Evolutionary conservation across 306 rosid genomes (phyloP).

Genomic region (Styphnolobium japonicum): DNA sequence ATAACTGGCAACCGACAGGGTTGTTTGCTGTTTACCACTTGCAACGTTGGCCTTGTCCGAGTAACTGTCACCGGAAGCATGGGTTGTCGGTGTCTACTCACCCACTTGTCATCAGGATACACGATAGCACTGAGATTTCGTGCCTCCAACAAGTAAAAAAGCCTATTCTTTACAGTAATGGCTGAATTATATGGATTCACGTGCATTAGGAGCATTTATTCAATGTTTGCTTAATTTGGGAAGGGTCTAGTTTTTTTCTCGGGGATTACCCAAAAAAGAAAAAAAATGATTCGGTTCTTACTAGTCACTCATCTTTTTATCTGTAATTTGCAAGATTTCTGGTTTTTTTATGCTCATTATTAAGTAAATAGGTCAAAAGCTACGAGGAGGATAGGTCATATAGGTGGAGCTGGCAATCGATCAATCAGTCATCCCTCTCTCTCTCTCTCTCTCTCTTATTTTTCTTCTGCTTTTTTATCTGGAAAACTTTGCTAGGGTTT

Average conservation of each 20-base stretch:
- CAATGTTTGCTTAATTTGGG: constrained; percentile 51
- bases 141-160: constrained; percentile 11
- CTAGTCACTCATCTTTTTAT: background rate
- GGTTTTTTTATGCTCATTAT: background rate
- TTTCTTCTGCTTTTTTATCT: background rate
- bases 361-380: background rate
- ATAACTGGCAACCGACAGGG: constrained; percentile 72
- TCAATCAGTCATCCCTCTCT: background rate
- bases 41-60: background rate
- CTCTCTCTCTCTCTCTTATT: background rate
- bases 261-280: constrained; percentile 59
- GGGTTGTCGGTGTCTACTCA: constrained; percentile 48
- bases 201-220: constrained; percentile 41
- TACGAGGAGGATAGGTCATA: background rate
- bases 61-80: constrained; percentile 49
- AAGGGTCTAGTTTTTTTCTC: constrained; percentile 30
- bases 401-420: constrained; percentile 5
- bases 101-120: constrained; percentile 25
- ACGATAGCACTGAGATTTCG: constrained; percentile 13
- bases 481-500: constrained; percentile 38
- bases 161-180: background rate
- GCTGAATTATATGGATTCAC: constrained; percentile 21
- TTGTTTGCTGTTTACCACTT: constrained; percentile 38
- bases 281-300: constrained; percentile 43
- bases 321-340: constrained; percentile 25